phyloP scores from a whole-genome alignment of 495 filamentous ascomycete species.

The Penicillium psychrofluorescens region DNA sequence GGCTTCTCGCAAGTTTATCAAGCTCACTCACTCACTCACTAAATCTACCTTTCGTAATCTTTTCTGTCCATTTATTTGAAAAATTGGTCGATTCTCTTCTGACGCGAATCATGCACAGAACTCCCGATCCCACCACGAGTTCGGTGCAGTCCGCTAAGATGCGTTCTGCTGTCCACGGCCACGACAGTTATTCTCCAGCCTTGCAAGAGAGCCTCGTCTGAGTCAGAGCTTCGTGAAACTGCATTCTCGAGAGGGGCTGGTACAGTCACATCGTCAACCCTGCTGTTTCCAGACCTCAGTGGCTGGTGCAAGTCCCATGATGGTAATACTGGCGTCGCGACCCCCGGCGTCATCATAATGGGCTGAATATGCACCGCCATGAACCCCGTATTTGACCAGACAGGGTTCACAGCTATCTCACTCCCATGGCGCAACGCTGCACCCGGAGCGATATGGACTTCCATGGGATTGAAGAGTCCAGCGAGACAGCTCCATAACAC shows the following conservation, averaged over 20 bases:
- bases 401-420: constrained; percentile 19
- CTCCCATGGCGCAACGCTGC: constrained; percentile 2
- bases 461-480: constrained; percentile 38
- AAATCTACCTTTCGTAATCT: too few relatives aligned
- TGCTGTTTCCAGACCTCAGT: background rate
- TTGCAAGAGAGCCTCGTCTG: constrained; percentile 2
- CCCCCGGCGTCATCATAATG: background rate
- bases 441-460: constrained; percentile 14
- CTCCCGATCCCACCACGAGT: constrained; percentile 68
- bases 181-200: constrained; percentile 16
- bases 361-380: constrained; percentile 41
- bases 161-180: constrained; percentile 46
- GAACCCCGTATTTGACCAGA: constrained; percentile 64
- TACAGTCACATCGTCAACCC: too few relatives aligned
- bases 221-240: too few relatives aligned
- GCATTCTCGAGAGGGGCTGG: too few relatives aligned
- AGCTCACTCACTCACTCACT: too few relatives aligned
- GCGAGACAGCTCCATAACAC: constrained; percentile 58
- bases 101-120: constrained; percentile 59
- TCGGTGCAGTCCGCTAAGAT: constrained; percentile 66
- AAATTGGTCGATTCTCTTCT: constrained; percentile 71
- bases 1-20: too few relatives aligned
- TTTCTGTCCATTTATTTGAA: constrained; percentile 38
- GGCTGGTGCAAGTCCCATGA: background rate
- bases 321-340: background rate